Conservation (phyloP, 768 basidiomycete genomes). For the Tubosaeta sp. region DNA sequence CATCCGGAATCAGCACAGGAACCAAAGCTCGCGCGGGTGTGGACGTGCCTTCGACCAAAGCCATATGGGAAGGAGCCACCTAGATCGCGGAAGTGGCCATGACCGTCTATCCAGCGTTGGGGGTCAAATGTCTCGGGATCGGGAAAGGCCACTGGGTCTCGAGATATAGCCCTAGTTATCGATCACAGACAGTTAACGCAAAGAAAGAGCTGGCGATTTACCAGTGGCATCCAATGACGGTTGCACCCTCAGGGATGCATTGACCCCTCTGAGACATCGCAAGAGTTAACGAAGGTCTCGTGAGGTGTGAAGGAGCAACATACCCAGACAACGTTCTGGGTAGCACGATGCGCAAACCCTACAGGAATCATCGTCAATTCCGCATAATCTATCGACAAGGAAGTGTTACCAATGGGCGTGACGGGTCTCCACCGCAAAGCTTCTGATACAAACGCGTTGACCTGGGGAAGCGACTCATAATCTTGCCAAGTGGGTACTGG, state of each 20-base stretch:
- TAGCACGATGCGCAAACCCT: conserved; percentile 57
- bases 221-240: conserved; percentile 17
- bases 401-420: conserved; percentile 17
- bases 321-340: conserved; percentile 60
- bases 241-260: conserved; percentile 20
- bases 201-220: background rate
- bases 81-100: conserved; percentile 25
- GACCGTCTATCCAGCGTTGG: conserved; percentile 44
- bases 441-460: conserved; percentile 35
- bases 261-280: conserved; percentile 12
- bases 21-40: background rate
- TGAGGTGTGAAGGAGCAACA: background rate
- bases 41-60: conserved; percentile 39
- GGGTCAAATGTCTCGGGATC: conserved; percentile 42
- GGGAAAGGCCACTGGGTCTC: conserved; percentile 16
- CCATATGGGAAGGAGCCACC: conserved; percentile 41
- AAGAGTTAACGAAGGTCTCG: background rate
- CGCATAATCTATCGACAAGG: background rate
- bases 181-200: background rate
- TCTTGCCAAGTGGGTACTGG: conserved; percentile 36
- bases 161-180: conserved; percentile 15
- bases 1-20: background rate
- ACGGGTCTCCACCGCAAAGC: conserved; percentile 34
- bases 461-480: conserved; percentile 28
- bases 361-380: background rate